These are phyloP conservation scores for Recurvomyces mirabilis DNA, from an alignment of 495 filamentous ascomycete species.

Conservation along the genomic window DNA sequence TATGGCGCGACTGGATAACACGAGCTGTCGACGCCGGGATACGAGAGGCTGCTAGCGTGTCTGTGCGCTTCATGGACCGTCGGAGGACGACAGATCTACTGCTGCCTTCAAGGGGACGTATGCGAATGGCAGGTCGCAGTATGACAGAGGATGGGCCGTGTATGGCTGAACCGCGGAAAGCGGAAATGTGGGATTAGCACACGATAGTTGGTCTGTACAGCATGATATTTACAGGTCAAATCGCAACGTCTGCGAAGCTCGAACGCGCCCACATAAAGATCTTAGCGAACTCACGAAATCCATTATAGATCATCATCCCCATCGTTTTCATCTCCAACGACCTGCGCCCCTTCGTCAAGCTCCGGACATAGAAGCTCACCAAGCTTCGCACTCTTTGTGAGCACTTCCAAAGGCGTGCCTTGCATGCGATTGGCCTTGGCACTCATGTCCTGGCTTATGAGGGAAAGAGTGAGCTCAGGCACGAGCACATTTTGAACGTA, in stretches of 20 bases:
- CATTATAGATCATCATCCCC: neutral
- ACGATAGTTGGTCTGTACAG: too few species aligned
- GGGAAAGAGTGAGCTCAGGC: slow-evolving; percentile 63
- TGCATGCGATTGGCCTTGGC: slow-evolving; percentile 44
- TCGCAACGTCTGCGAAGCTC: neutral
- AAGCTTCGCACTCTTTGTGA: slow-evolving; percentile 64
- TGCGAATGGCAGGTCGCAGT: too few species aligned
- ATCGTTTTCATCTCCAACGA: neutral
- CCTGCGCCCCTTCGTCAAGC: slow-evolving; percentile 30
- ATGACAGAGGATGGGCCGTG: too few species aligned
- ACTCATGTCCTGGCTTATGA: slow-evolving; percentile 80
- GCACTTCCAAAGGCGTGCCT: slow-evolving; percentile 52
- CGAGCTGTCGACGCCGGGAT: too few species aligned
- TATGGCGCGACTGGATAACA: too few species aligned
- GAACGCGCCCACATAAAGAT: neutral
- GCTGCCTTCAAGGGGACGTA: too few species aligned
- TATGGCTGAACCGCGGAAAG: too few species aligned
- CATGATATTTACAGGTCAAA: too few species aligned
- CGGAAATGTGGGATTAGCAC: too few species aligned
- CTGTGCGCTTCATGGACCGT: too few species aligned
- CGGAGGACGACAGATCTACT: too few species aligned
- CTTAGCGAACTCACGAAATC: neutral
- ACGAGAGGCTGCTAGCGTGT: too few species aligned
- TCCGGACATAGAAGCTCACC: slow-evolving; percentile 67
- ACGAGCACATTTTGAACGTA: slow-evolving; percentile 82